Percentiles rank a stretch among this genome's conserved stretches.
Evolutionary conservation across 768 basidiomycete genomes (phyloP).

Genomic region (Leccinum longicurvipes): DNA sequence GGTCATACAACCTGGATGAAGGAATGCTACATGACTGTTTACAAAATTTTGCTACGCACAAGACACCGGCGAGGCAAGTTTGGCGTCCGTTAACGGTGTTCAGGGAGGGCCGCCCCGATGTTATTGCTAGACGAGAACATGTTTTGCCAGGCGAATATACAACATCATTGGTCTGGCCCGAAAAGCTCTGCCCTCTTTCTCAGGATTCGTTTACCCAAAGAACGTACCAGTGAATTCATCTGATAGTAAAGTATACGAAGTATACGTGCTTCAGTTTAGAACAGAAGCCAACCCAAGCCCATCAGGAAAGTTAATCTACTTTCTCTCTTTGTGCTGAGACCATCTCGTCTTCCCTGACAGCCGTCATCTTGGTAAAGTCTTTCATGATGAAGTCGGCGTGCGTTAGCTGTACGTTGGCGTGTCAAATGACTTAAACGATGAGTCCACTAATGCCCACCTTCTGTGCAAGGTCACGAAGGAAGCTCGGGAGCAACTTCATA

Average conservation of each 20-base stretch:
- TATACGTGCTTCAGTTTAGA: background rate
- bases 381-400: slow-evolving; percentile 71
- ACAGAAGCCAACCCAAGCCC: background rate
- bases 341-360: slow-evolving; percentile 54
- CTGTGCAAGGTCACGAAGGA: slow-evolving; percentile 68
- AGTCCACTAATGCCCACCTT: slow-evolving; percentile 47
- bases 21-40: background rate
- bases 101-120: too few relatives aligned
- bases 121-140: background rate
- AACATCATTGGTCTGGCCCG: background rate
- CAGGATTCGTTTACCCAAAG: background rate
- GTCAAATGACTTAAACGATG: slow-evolving; percentile 8
- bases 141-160: background rate
- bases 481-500: slow-evolving; percentile 63
- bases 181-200: background rate
- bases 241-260: too few relatives aligned
- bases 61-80: background rate
- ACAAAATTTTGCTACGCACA: background rate
- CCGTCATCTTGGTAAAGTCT: slow-evolving; percentile 63
- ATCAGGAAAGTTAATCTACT: slow-evolving; percentile 3
- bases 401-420: slow-evolving; percentile 44
- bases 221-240: background rate
- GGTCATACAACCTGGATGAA: too few relatives aligned
- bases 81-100: too few relatives aligned
- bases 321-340: slow-evolving; percentile 10